Evolutionary conservation across 2,329 filamentous ascomycete species (phyloP).

Genomic region (Ceratocystis smalleyi): DNA sequence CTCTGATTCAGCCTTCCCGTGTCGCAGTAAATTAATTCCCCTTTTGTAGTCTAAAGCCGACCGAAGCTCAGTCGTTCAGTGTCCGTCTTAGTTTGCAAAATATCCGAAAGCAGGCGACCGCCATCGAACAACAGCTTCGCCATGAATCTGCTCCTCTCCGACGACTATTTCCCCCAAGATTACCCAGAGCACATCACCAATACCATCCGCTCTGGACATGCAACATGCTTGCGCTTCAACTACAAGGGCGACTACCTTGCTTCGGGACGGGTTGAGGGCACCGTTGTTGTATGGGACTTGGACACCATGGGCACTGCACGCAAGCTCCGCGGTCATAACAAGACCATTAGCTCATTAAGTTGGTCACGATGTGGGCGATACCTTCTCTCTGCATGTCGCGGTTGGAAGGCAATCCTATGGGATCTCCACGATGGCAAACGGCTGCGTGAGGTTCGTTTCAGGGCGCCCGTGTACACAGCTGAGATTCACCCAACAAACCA

Average conservation of each 20-base stretch:
- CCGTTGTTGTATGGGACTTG: slow-evolving; percentile 88
- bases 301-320: slow-evolving; percentile 94
- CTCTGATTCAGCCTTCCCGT: slow-evolving; percentile 16
- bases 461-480: slow-evolving; percentile 86
- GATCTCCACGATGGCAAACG: slow-evolving; percentile 58
- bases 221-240: slow-evolving; percentile 67
- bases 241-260: slow-evolving; percentile 88
- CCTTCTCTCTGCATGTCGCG: slow-evolving; percentile 80
- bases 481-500: slow-evolving; percentile 86
- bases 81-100: background rate
- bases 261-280: slow-evolving; percentile 84
- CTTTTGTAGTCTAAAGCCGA: background rate
- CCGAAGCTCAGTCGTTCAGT: background rate
- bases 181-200: slow-evolving; percentile 83
- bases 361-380: slow-evolving; percentile 90
- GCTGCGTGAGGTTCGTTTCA: slow-evolving; percentile 74
- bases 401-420: slow-evolving; percentile 95
- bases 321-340: slow-evolving; percentile 83
- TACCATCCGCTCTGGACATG: slow-evolving; percentile 59
- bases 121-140: slow-evolving; percentile 5
- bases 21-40: background rate
- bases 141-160: slow-evolving; percentile 46
- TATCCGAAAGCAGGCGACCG: background rate
- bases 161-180: slow-evolving; percentile 55
- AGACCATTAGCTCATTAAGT: slow-evolving; percentile 84